Evolutionary conservation across 257 asterid genomes (phyloP).

Genomic region (Echium plantagineum): DNA sequence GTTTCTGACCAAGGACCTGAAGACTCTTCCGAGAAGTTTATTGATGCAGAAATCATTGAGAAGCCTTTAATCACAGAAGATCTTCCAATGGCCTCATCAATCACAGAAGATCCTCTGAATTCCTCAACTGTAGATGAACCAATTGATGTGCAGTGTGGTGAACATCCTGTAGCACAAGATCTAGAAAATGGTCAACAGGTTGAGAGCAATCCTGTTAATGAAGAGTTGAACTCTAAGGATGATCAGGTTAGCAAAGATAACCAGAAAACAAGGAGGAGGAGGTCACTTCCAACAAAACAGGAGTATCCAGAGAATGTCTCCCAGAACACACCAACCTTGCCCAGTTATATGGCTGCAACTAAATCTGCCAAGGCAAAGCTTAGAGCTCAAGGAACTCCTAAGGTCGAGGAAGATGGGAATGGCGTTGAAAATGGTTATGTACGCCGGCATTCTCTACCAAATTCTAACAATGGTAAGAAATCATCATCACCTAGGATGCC

Average conservation of each 20-base stretch:
- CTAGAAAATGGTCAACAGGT: constrained; percentile 35
- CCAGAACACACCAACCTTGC: constrained; percentile 56
- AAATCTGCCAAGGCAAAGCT: constrained; percentile 94
- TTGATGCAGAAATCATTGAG: constrained; percentile 21
- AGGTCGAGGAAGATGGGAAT: constrained; percentile 40
- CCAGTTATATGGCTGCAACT: constrained; percentile 93
- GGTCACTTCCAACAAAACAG: constrained; percentile 64
- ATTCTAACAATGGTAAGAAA: constrained; percentile 46
- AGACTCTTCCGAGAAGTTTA: constrained; percentile 14
- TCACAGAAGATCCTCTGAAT: constrained; percentile 3
- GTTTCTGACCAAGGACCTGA: constrained; percentile 27
- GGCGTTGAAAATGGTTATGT: constrained; percentile 11
- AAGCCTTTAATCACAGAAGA: constrained; percentile 20
- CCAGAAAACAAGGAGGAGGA: constrained; percentile 52
- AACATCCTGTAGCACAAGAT: constrained; percentile 30
- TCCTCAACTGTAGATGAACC: constrained; percentile 29
- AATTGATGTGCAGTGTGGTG: constrained; percentile 18
- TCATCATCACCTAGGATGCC: constrained; percentile 67
- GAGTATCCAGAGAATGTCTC: constrained; percentile 59
- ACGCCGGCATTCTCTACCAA: constrained; percentile 80
- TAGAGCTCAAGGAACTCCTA: constrained; percentile 58
- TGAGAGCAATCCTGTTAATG: constrained; percentile 26
- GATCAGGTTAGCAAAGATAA: constrained; percentile 49
- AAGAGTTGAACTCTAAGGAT: constrained; percentile 38
- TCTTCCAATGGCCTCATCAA: constrained; percentile 14